phyloP scores from a whole-genome alignment of 2,329 filamentous ascomycete species.

The Xylariaceae sp. region DNA sequence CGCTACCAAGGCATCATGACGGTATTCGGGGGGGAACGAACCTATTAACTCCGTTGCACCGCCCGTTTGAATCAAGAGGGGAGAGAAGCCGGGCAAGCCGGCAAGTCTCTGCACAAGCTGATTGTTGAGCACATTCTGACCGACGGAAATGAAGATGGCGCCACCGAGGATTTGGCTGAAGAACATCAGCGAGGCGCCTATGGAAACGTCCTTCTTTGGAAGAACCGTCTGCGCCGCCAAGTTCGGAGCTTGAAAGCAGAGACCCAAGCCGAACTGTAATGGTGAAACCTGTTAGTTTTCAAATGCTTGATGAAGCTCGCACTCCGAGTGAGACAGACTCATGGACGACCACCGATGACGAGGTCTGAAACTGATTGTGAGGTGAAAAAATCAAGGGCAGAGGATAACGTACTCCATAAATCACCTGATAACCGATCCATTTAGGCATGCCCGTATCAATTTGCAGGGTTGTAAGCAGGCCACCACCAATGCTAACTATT shows the following conservation, averaged over 20 bases:
- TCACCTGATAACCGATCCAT: conserved; percentile 52
- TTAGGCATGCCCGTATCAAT: conserved; percentile 40
- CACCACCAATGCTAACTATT: conserved; percentile 49
- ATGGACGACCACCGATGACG: neutral
- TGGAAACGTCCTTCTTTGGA: conserved; percentile 48
- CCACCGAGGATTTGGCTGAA: conserved; percentile 56
- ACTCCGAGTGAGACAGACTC: neutral
- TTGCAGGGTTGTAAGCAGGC: conserved; percentile 51
- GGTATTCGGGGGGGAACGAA: conserved; percentile 33
- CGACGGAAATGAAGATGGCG: conserved; percentile 54
- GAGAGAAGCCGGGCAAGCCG: conserved; percentile 40
- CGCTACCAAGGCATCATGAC: conserved; percentile 44
- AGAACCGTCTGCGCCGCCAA: conserved; percentile 56
- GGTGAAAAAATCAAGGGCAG: neutral
- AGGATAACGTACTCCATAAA: conserved; percentile 38
- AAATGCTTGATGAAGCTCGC: neutral
- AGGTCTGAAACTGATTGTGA: neutral
- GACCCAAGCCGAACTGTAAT: conserved; percentile 50
- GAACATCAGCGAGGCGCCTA: conserved; percentile 52
- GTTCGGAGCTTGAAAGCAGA: conserved; percentile 52
- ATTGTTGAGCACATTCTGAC: conserved; percentile 52
- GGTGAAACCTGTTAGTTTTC: conserved; percentile 8
- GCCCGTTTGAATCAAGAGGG: conserved; percentile 36
- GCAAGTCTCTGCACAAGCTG: conserved; percentile 47
- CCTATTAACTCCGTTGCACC: conserved; percentile 42